A percentile compares a stretch with the other conserved stretches of the same genome.
phyloP scores from a whole-genome alignment of 1,284 basidiomycete genomes.

The Apiotrichum mycotoxinovorans region DNA sequence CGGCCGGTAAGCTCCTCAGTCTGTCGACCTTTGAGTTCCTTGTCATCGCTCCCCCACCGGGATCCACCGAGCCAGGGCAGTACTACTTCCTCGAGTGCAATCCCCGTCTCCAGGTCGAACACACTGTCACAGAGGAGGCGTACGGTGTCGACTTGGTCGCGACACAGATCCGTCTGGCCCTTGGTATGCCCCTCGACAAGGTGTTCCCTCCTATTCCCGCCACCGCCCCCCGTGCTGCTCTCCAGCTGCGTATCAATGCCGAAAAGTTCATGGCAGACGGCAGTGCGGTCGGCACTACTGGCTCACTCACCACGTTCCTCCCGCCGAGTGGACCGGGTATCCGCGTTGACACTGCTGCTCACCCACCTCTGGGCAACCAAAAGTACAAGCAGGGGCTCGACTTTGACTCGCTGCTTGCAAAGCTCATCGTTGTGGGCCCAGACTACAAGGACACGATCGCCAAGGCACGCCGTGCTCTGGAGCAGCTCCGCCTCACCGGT shows the following conservation, averaged over 20 bases:
- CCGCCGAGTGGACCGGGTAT: constrained; percentile 12
- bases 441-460: constrained; percentile 7
- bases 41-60: constrained; percentile 5
- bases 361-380: constrained; percentile 11
- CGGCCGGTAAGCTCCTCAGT: constrained; percentile 14
- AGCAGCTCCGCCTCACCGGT: constrained; percentile 14
- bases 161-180: constrained; percentile 17
- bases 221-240: constrained; percentile 6
- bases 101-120: constrained; percentile 22
- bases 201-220: constrained; percentile 9
- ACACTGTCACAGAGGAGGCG: constrained; percentile 22
- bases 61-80: background rate
- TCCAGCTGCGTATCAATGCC: constrained; percentile 23
- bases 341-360: constrained; percentile 20
- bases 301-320: constrained; percentile 5
- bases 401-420: constrained; percentile 21
- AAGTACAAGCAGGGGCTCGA: constrained; percentile 17
- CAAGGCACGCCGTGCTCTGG: constrained; percentile 11
- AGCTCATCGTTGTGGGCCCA: constrained; percentile 15
- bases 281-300: constrained; percentile 14
- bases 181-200: constrained; percentile 7
- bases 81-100: constrained; percentile 25
- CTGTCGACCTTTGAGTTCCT: constrained; percentile 23
- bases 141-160: constrained; percentile 22
- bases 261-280: constrained; percentile 16